These are phyloP conservation scores for Xylaria sp. DNA, from an alignment of 2,329 filamentous ascomycete genomes.

Conservation along the genomic window DNA sequence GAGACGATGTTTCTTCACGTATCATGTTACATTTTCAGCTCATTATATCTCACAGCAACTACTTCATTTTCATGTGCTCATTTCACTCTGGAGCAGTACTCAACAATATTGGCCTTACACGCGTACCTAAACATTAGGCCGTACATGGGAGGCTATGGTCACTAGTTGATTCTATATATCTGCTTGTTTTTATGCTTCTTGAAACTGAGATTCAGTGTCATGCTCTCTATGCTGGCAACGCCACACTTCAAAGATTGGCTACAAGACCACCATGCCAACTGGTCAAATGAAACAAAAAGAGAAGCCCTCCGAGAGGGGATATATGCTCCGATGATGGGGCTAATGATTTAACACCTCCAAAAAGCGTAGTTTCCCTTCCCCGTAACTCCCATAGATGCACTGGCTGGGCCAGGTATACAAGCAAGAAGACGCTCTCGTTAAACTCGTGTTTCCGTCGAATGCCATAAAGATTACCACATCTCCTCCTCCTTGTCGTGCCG, in stretches of 20 bases:
- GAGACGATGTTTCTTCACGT: no score
- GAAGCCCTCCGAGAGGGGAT: constrained; percentile 22
- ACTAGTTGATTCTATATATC: constrained; percentile 5
- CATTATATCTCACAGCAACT: no score
- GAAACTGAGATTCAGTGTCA: constrained; percentile 14
- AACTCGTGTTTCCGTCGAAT: constrained; percentile 35
- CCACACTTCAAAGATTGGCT: constrained; percentile 1
- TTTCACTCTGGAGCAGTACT: background rate
- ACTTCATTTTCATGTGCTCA: no score
- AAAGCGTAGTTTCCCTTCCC: constrained; percentile 33
- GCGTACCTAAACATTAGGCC: background rate
- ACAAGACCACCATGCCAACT: constrained; percentile 27
- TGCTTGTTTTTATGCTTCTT: background rate
- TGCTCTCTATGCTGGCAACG: constrained; percentile 27
- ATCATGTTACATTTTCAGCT: no score
- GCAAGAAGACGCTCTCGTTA: constrained; percentile 38
- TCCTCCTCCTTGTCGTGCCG: constrained; percentile 52
- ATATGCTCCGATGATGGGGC: constrained; percentile 33
- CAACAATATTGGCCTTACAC: background rate
- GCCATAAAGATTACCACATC: constrained; percentile 56
- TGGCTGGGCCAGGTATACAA: constrained; percentile 38
- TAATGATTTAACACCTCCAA: constrained; percentile 17
- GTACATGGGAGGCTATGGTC: background rate
- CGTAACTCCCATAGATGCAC: constrained; percentile 43
- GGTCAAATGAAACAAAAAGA: constrained; percentile 16